Evolutionary conservation across 2,329 filamentous ascomycete genomes (phyloP).

Genomic region (Exophiala spinifera): DNA sequence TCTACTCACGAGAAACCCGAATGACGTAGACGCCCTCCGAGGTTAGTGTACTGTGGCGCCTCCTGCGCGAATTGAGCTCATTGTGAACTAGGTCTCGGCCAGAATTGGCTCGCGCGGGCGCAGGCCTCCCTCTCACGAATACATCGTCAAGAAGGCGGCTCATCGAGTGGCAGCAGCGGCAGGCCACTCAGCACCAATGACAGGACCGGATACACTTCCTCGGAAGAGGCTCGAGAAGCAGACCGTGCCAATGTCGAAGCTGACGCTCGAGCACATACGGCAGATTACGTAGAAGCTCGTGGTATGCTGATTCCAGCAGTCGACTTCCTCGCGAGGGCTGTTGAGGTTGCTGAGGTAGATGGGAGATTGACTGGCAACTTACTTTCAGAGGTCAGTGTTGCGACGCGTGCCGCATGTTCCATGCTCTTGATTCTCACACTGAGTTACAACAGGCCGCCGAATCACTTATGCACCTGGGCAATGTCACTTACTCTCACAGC

Average conservation of each 20-base stretch:
- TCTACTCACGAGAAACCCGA: constrained; percentile 44
- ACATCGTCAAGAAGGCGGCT: constrained; percentile 40
- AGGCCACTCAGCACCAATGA: constrained; percentile 23
- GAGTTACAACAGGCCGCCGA: constrained; percentile 44
- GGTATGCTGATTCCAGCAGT: constrained; percentile 50
- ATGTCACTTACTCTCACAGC: constrained; percentile 45
- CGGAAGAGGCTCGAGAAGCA: constrained; percentile 34
- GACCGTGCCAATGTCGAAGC: constrained; percentile 34
- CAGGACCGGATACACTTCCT: constrained; percentile 19
- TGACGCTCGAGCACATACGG: constrained; percentile 37
- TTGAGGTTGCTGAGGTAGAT: constrained; percentile 42
- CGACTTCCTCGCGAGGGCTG: constrained; percentile 50
- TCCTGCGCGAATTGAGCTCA: constrained; percentile 4
- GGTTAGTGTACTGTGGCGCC: constrained; percentile 34
- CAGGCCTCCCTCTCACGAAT: constrained; percentile 50
- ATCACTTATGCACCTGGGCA: constrained; percentile 53
- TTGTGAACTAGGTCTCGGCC: constrained; percentile 44
- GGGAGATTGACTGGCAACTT: constrained; percentile 41
- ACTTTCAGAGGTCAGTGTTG: constrained; percentile 41
- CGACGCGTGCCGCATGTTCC: constrained; percentile 15
- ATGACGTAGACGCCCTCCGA: constrained; percentile 43
- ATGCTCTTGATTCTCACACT: not conserved
- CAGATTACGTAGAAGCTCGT: constrained; percentile 53
- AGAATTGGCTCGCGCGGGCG: constrained; percentile 52
- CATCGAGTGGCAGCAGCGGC: constrained; percentile 37